phyloP scores from a whole-genome alignment of 192 early-diverging fungal genomes.

The Coemansia sp. region DNA sequence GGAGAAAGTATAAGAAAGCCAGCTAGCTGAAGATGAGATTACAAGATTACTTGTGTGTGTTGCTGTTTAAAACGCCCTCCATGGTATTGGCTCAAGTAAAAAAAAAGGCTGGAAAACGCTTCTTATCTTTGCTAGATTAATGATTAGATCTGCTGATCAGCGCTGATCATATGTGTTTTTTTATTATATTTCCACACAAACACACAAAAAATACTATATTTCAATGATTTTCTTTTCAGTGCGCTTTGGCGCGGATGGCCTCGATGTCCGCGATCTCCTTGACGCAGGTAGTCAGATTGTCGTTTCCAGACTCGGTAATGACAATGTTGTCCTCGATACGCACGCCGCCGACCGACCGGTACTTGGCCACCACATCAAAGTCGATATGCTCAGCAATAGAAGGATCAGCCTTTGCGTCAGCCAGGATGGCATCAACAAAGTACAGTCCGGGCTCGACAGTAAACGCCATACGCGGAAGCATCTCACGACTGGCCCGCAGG shows the following conservation, averaged over 20 bases:
- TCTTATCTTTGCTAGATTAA: constrained; percentile 13
- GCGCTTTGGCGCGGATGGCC: constrained; percentile 36
- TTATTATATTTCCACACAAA: too few relatives aligned
- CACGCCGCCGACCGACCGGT: constrained; percentile 85
- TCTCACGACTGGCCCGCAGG: constrained; percentile 72
- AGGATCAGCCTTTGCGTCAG: constrained; percentile 61
- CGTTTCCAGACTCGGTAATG: constrained; percentile 72
- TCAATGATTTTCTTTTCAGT: background rate
- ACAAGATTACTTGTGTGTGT: too few relatives aligned
- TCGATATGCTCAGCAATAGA: constrained; percentile 65
- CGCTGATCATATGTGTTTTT: too few relatives aligned
- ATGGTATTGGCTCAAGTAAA: background rate
- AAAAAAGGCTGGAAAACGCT: background rate
- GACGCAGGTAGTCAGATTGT: constrained; percentile 83
- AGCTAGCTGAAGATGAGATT: too few relatives aligned
- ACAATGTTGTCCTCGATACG: constrained; percentile 91
- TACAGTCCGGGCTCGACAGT: constrained; percentile 95
- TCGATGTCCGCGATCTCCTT: constrained; percentile 79
- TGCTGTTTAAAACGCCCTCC: background rate
- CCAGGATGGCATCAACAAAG: constrained; percentile 83
- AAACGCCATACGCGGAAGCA: constrained; percentile 81
- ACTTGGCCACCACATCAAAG: constrained; percentile 64
- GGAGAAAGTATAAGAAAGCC: background rate
- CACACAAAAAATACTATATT: too few relatives aligned
- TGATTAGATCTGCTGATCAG: constrained; percentile 6